phyloP scores from a whole-genome alignment of 805 yeast genomes.

The Wickerhamomyces strasburgensis region DNA sequence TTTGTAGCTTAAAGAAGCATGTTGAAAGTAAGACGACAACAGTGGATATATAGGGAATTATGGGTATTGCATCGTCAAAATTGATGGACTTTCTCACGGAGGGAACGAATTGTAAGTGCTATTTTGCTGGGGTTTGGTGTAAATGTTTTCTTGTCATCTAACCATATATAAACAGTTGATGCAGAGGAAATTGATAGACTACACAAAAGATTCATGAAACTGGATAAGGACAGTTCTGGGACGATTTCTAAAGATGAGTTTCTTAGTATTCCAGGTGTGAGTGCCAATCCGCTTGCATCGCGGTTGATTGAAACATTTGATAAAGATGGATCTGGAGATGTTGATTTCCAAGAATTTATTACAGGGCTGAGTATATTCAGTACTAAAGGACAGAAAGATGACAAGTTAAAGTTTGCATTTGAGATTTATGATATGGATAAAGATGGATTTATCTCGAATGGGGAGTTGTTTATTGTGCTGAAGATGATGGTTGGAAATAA shows the following conservation, averaged over 20 bases:
- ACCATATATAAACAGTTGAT: constrained; percentile 53
- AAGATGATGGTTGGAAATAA: constrained; percentile 97
- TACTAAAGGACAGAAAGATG: constrained; percentile 73
- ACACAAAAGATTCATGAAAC: constrained; percentile 88
- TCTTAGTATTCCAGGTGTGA: constrained; percentile 86
- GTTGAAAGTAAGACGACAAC: too few species aligned
- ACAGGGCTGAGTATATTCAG: constrained; percentile 83
- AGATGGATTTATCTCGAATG: constrained; percentile 93
- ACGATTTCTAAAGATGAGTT: constrained; percentile 89
- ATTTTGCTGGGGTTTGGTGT: neutral
- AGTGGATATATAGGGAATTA: constrained; percentile 5
- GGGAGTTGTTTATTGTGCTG: constrained; percentile 86
- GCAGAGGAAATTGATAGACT: constrained; percentile 88
- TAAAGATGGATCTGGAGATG: constrained; percentile 85
- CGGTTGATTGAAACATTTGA: constrained; percentile 94
- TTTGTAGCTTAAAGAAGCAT: too few species aligned
- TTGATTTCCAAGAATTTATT: constrained; percentile 94
- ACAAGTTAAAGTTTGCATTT: constrained; percentile 84
- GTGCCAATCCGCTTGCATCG: constrained; percentile 82
- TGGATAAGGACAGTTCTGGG: constrained; percentile 90
- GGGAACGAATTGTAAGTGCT: constrained; percentile 63
- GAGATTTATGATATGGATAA: constrained; percentile 92
- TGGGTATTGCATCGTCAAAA: constrained; percentile 60
- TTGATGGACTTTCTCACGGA: constrained; percentile 66
- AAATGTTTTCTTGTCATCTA: neutral